Conservation (phyloP, 306 rosid genomes). For the Rosa multiflora region DNA sequence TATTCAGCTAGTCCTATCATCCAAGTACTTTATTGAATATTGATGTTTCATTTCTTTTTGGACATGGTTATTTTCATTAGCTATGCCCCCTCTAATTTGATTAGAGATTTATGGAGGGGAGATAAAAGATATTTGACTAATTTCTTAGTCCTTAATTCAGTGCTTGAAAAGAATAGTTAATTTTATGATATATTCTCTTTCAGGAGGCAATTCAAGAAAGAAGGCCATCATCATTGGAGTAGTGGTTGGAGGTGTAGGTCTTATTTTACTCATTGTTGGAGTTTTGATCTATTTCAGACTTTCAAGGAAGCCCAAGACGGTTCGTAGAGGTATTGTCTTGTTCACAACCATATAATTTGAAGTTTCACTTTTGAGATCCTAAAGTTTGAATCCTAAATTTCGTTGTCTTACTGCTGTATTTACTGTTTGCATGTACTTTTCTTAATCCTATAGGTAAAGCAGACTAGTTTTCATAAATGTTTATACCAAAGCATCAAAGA, state of each 20-base stretch:
- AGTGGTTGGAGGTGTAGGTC: constrained; percentile 56
- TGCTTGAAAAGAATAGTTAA: background rate
- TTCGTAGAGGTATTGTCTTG: constrained; percentile 42
- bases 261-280: constrained; percentile 44
- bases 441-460: too few species aligned
- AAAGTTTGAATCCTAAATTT: too few species aligned
- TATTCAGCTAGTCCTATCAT: background rate
- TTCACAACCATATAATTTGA: background rate
- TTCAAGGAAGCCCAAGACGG: constrained; percentile 35
- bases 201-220: constrained; percentile 39
- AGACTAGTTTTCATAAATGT: background rate
- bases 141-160: background rate
- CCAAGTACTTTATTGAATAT: background rate
- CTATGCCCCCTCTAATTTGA: background rate
- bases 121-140: background rate
- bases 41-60: background rate
- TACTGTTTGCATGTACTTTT: too few species aligned
- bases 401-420: too few species aligned
- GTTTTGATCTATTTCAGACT: constrained; percentile 33
- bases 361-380: background rate
- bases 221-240: constrained; percentile 64
- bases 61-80: background rate
- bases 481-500: too few species aligned
- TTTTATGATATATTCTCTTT: background rate
- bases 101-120: background rate